phyloP scores from a whole-genome alignment of 2,329 filamentous ascomycete genomes.

The Ophiostoma sp. region DNA sequence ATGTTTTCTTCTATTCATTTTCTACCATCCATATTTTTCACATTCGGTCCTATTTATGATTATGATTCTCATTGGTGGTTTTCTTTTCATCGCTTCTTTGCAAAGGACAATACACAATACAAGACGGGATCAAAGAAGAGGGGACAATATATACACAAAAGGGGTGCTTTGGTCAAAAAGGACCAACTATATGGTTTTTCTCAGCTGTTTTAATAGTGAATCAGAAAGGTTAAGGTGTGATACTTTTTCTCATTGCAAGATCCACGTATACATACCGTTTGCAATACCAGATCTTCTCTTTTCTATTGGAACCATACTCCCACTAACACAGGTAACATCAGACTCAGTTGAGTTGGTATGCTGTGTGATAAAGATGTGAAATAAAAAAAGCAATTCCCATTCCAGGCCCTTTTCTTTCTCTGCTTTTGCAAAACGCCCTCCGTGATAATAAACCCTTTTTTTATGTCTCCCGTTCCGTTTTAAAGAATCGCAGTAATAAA shows the following conservation, averaged over 20 bases:
- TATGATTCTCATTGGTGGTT: not conserved
- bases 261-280: not conserved
- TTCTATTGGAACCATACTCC: not conserved
- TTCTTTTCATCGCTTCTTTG: not conserved
- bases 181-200: not conserved
- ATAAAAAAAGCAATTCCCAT: not conserved
- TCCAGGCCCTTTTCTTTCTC: not conserved
- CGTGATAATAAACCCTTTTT: not conserved
- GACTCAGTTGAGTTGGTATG: not conserved
- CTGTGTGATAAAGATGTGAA: not conserved
- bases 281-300: not conserved
- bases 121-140: not conserved
- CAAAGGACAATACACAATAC: slow-evolving; percentile 12
- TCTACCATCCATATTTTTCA: not conserved
- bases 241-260: not conserved
- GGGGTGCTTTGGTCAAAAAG: not conserved
- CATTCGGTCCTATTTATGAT: slow-evolving; percentile 13
- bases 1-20: not conserved
- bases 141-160: slow-evolving; percentile 2
- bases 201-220: not conserved
- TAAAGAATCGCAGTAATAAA: not conserved
- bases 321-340: not conserved
- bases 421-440: not conserved
- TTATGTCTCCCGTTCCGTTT: not conserved
- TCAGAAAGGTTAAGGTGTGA: not conserved